phyloP scores from a whole-genome alignment of 179 eudicot genomes.

The Beta macrorhiza region DNA sequence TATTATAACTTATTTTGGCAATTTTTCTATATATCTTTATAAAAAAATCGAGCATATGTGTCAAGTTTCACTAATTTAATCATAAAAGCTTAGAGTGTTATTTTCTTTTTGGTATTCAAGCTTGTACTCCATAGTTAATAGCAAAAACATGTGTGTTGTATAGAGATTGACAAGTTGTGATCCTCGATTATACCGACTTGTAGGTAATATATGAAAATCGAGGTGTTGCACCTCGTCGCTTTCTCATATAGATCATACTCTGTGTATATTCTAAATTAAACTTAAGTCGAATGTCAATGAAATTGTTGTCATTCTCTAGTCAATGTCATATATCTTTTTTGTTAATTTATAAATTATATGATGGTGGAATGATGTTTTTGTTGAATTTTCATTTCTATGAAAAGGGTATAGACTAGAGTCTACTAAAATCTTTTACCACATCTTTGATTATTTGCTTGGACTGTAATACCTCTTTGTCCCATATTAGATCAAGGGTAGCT shows the following conservation, averaged over 20 bases:
- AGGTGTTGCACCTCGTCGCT: not conserved
- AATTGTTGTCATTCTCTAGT: not conserved
- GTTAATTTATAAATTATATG: not conserved
- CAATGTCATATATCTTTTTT: not conserved
- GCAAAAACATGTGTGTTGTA: not conserved
- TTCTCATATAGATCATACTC: not conserved
- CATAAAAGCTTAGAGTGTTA: not conserved
- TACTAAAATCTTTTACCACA: too few relatives aligned
- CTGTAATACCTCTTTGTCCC: too few relatives aligned
- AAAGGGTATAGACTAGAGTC: too few relatives aligned
- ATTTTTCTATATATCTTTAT: too few relatives aligned
- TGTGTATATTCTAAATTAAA: not conserved
- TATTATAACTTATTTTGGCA: too few relatives aligned
- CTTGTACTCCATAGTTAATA: not conserved
- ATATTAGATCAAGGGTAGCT: too few relatives aligned
- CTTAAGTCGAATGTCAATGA: not conserved
- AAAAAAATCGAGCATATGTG: not conserved
- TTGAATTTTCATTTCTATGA: too few relatives aligned
- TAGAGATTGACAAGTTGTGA: not conserved
- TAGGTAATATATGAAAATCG: not conserved
- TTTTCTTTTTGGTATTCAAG: not conserved
- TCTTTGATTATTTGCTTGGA: too few relatives aligned
- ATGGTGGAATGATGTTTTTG: not conserved
- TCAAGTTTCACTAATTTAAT: not conserved
- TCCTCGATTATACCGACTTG: not conserved